Conservation (phyloP, 139 green algal species). For the Chlorokybus atmophyticus region DNA sequence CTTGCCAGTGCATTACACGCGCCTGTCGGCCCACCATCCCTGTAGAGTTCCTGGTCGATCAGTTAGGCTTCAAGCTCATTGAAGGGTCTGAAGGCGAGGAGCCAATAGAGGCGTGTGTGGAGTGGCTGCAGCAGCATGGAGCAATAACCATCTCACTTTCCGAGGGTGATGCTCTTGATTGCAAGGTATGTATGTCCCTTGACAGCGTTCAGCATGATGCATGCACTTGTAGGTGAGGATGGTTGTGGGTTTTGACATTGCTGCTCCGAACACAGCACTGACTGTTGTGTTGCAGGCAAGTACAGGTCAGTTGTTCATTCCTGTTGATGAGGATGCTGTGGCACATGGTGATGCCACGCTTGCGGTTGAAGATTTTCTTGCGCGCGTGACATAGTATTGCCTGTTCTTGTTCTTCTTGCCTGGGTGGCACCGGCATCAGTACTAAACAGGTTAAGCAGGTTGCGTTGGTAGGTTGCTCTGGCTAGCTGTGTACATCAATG, state of each 20-base stretch:
- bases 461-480: no score
- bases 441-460: no score
- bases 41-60: constrained; percentile 9
- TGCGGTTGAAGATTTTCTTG: constrained; percentile 26
- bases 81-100: not conserved
- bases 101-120: constrained; percentile 12
- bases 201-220: no score
- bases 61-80: constrained; percentile 8
- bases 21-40: constrained; percentile 15
- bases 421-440: no score
- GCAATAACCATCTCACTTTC: no score
- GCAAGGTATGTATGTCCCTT: no score
- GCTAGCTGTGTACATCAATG: no score
- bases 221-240: no score
- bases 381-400: no score
- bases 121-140: constrained; percentile 23
- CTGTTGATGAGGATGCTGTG: constrained; percentile 17
- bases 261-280: not conserved
- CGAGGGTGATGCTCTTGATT: no score
- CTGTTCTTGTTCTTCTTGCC: no score
- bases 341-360: constrained; percentile 22
- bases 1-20: constrained; percentile 18
- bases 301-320: constrained; percentile 13
- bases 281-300: constrained; percentile 12
- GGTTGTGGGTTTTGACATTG: no score